These are phyloP conservation scores for Fusarium odoratissimum DNA, from an alignment of 2,329 filamentous ascomycete genomes.

Conservation along the genomic window DNA sequence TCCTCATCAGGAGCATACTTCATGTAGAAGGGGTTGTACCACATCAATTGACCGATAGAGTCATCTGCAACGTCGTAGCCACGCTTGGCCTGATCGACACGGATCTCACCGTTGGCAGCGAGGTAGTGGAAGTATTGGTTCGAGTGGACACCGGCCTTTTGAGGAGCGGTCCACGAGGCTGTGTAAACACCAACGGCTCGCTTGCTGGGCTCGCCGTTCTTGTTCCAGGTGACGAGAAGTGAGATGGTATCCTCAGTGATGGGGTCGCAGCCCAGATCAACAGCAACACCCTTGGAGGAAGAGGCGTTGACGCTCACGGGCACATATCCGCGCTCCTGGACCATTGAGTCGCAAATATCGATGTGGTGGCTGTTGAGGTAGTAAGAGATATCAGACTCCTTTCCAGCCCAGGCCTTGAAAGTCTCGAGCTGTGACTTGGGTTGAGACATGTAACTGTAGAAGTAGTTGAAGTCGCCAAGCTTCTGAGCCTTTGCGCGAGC, in stretches of 20 bases:
- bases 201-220: constrained; percentile 74
- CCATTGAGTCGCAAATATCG: constrained; percentile 93
- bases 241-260: constrained; percentile 95
- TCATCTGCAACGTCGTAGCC: constrained; percentile 97
- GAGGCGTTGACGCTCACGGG: constrained; percentile 84
- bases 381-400: constrained; percentile 93
- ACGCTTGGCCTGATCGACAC: constrained; percentile 91
- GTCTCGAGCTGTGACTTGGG: constrained; percentile 92
- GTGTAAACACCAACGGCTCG: constrained; percentile 91
- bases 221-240: constrained; percentile 87
- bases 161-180: constrained; percentile 92
- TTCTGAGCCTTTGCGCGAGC: constrained; percentile 80
- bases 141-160: constrained; percentile 92
- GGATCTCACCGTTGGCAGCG: constrained; percentile 83
- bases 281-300: constrained; percentile 82
- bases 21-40: constrained; percentile 98
- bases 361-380: constrained; percentile 97
- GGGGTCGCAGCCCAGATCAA: constrained; percentile 79
- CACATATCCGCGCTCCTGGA: constrained; percentile 75
- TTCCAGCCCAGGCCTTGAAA: constrained; percentile 93
- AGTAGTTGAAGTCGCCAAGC: constrained; percentile 97
- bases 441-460: constrained; percentile 97
- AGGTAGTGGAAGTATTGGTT: constrained; percentile 99
- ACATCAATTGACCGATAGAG: constrained; percentile 74
- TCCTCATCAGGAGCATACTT: constrained; percentile 94